Evolutionary conservation across 2,329 filamentous ascomycete species (phyloP), one percentile per base, ranked within the genome.

Genomic region (Myrmaecium sp.): DNA sequence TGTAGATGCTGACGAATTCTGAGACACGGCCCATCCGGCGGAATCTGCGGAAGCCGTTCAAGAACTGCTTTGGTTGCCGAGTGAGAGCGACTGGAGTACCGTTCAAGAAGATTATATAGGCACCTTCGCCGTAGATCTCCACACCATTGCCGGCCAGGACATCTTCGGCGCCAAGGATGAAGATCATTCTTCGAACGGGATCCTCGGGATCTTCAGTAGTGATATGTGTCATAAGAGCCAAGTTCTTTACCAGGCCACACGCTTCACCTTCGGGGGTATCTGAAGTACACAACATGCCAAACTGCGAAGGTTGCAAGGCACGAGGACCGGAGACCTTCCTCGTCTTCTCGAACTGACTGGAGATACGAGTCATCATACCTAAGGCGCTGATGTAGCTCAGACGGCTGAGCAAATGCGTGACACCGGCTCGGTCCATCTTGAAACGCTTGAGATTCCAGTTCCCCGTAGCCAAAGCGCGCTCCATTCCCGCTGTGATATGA

Each of bases 281-380:
- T 7, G 89, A 91, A 0, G 84, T 79, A 47, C 89, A 98, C 29
- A 98, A 63, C 84, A 98, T 94, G 40, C 89, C 89, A 58, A 93
- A 98, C 40, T 98, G 89, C 1, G 89, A 98, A 5, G 89, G 84
- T 46, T 98, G 89, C 25, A 98, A 63, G 11, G 91, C 89, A 66
- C 89, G 75, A 42, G 91, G 89, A 37, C 91, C 91, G 46, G 76
- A 84, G 33, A 98, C 84, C 54, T 98, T 98, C 40, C 89, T 64
- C 2, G 89, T 95, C 64, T 98, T 98, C 50, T 98, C 89, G 44
- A 98, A 98, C 57, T 98, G 89, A 65, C 80, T 91, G 51, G 78
- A 89, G 44, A 98, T 95, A 51, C 89, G 69, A 9, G 89, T 98
- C 89, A 98, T 98, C 91, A 98, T 98, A 35, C 91, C 91, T 15